phyloP scores from a whole-genome alignment of 129 eudicot genomes.

The Rutidosis leptorrhynchoides region DNA sequence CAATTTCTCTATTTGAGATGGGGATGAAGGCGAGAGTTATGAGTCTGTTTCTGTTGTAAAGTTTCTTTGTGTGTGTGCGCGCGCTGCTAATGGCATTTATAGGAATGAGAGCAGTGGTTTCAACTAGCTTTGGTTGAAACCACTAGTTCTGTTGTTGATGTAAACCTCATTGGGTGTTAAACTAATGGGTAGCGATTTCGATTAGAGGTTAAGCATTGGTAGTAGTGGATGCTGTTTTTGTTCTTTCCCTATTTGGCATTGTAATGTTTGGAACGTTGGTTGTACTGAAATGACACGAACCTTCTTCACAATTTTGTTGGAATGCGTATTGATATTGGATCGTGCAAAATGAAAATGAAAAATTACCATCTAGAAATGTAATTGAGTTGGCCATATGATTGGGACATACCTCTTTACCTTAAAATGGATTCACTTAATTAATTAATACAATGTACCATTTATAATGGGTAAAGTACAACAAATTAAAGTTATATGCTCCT shows the following conservation, averaged over 20 bases:
- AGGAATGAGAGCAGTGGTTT: slow-evolving; percentile 1
- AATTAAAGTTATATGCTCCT: too few species aligned
- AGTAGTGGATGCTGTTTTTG: background rate
- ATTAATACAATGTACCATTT: too few species aligned
- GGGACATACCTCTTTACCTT: too few species aligned
- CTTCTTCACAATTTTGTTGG: background rate
- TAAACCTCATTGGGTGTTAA: background rate
- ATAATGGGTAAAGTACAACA: too few species aligned
- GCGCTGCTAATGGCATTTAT: background rate
- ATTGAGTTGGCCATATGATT: too few species aligned
- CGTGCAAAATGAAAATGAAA: background rate
- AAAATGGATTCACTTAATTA: too few species aligned
- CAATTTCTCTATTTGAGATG: background rate
- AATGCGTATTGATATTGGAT: background rate
- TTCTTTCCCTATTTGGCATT: background rate
- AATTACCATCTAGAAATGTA: too few species aligned
- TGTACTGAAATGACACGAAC: background rate
- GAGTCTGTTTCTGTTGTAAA: slow-evolving; percentile 15
- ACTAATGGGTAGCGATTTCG: background rate
- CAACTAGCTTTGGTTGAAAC: slow-evolving; percentile 9
- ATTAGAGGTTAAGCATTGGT: background rate
- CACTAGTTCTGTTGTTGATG: slow-evolving; percentile 2
- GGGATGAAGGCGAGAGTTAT: background rate
- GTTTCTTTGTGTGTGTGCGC: background rate
- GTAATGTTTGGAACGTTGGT: background rate